Percentiles rank a stretch among this genome's conserved stretches.
These are phyloP conservation scores for Sicyos baderoa DNA, from an alignment of 306 rosid species.

Conservation along the genomic window DNA sequence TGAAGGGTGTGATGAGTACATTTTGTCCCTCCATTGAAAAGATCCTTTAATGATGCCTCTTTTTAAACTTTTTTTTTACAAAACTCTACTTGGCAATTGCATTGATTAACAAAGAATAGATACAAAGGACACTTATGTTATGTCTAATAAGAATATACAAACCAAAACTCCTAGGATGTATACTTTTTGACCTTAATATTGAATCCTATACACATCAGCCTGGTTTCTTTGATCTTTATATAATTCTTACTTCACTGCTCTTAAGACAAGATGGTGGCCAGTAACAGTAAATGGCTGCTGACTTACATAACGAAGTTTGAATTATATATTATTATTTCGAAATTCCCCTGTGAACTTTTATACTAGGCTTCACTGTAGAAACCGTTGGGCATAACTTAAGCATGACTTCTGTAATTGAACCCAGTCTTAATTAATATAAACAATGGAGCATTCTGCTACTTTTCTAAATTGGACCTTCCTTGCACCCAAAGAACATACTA, in stretches of 20 bases:
- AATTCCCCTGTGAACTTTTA: neutral
- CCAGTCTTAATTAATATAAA: neutral
- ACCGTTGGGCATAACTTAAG: neutral
- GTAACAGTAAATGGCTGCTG: neutral
- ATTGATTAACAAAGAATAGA: neutral
- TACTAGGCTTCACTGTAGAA: neutral
- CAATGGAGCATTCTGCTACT: neutral
- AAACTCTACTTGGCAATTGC: neutral
- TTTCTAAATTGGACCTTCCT: neutral
- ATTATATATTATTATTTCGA: neutral
- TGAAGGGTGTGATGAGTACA: neutral
- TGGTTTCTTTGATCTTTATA: neutral
- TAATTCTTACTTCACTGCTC: neutral
- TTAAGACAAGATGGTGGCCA: neutral
- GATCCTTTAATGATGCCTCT: neutral
- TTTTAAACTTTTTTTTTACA: neutral
- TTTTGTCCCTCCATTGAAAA: neutral
- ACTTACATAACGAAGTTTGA: neutral
- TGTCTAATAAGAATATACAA: neutral
- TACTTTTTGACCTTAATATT: neutral
- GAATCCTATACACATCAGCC: neutral
- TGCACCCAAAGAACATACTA: neutral
- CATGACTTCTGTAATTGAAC: neutral
- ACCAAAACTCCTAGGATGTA: neutral
- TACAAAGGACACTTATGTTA: neutral